Conservation (phyloP, 73 alveolate species). For the Uronychia setigera region DNA sequence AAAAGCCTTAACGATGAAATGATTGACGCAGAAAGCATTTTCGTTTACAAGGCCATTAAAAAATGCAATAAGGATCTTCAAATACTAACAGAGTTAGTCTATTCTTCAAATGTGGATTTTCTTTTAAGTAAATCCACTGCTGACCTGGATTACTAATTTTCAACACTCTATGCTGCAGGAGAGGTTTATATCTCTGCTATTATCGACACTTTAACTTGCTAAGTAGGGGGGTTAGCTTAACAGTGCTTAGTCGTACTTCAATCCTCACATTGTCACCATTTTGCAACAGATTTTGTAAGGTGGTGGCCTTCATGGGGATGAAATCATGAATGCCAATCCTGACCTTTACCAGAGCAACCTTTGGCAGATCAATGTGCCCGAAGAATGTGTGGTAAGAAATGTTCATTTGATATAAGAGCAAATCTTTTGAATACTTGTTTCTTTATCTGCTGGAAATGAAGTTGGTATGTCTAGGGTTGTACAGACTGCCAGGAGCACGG, state of each 20-base stretch:
- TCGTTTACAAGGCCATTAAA: constrained; percentile 94
- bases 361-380: constrained; percentile 96
- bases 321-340: constrained; percentile 84
- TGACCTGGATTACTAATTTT: constrained; percentile 71
- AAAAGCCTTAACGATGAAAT: constrained; percentile 85
- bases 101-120: constrained; percentile 92
- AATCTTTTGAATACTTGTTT: constrained; percentile 90
- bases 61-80: constrained; percentile 90
- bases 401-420: too few relatives aligned
- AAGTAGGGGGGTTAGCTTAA: too few relatives aligned
- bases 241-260: constrained; percentile 93
- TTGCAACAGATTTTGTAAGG: constrained; percentile 90
- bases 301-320: constrained; percentile 71
- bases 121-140: constrained; percentile 72
- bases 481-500: constrained; percentile 93
- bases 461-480: constrained; percentile 87
- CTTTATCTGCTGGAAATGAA: constrained; percentile 82
- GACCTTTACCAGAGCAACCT: constrained; percentile 91
- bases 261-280: constrained; percentile 95
- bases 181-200: constrained; percentile 95
- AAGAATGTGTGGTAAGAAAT: constrained; percentile 90
- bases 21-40: constrained; percentile 95
- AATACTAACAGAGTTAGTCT: constrained; percentile 94
- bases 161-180: constrained; percentile 95
- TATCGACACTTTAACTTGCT: constrained; percentile 95